Conservation (phyloP, 148 eudicot genomes). For the Polygonum maritimum region DNA sequence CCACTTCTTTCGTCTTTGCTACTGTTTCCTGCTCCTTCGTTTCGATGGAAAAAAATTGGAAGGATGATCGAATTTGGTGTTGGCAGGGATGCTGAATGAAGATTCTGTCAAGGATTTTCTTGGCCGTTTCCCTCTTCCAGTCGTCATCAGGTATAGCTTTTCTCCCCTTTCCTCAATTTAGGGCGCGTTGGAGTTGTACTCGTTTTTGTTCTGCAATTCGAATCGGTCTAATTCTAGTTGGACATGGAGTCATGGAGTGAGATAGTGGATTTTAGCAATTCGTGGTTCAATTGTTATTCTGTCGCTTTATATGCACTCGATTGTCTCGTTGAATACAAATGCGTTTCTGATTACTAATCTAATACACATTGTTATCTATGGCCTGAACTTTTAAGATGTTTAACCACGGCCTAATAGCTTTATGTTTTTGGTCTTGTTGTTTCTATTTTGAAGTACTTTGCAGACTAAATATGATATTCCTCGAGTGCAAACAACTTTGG, state of each 20-base stretch:
- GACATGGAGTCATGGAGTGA: background rate
- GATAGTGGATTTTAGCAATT: background rate
- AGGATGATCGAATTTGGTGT: background rate
- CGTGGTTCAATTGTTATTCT: background rate
- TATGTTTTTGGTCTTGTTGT: background rate
- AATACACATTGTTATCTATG: background rate
- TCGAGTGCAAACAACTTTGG: conserved; percentile 61
- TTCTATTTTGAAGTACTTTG: conserved; percentile 47
- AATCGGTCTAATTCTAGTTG: background rate
- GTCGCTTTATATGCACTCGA: too few species aligned
- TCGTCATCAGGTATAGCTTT: conserved; percentile 47
- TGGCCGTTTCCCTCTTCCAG: conserved; percentile 65
- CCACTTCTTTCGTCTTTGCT: background rate
- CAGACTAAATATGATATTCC: conserved; percentile 64
- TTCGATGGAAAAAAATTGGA: background rate
- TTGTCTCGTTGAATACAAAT: background rate
- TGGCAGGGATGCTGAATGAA: conserved; percentile 48
- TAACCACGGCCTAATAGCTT: background rate
- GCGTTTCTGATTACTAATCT: background rate
- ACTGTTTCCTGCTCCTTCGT: background rate
- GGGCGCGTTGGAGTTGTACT: background rate
- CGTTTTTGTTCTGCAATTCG: background rate
- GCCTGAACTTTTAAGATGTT: background rate
- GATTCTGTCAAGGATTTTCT: conserved; percentile 56
- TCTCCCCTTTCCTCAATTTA: background rate